Conservation (phyloP, 495 filamentous ascomycete species). For the Xylaria curta region DNA sequence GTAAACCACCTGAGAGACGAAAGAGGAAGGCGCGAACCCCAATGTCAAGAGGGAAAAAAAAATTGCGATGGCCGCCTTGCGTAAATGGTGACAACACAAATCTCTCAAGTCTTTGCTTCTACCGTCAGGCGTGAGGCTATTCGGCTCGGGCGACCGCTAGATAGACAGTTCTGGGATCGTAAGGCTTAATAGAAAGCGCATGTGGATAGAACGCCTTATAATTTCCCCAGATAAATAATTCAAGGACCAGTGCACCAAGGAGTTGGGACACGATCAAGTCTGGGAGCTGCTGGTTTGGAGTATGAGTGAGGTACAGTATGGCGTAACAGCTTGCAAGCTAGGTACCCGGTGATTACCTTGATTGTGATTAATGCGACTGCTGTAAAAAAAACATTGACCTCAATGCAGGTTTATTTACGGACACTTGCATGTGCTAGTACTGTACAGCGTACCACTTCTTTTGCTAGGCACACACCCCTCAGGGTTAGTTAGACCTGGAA, state of each 20-base stretch:
- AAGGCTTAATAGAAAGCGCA: slow-evolving; percentile 8
- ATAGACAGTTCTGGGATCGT: slow-evolving; percentile 4
- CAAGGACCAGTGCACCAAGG: not conserved
- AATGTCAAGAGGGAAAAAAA: not conserved
- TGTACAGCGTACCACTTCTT: not conserved
- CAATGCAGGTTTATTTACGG: slow-evolving; percentile 25
- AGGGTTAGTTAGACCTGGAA: not conserved
- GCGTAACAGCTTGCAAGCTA: slow-evolving; percentile 8
- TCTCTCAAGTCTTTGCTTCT: slow-evolving; percentile 5
- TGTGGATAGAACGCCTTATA: slow-evolving; percentile 15
- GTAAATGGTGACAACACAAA: slow-evolving; percentile 7
- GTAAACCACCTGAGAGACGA: slow-evolving; percentile 24
- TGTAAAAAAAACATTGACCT: slow-evolving; percentile 17
- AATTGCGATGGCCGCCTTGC: slow-evolving; percentile 20
- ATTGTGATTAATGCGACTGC: slow-evolving; percentile 26
- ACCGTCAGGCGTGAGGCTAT: slow-evolving; percentile 9
- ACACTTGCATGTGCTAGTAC: not conserved
- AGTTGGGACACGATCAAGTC: slow-evolving; percentile 2
- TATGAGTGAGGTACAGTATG: slow-evolving; percentile 1
- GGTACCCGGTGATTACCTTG: slow-evolving; percentile 5
- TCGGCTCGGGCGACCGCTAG: not conserved
- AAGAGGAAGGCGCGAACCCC: not conserved
- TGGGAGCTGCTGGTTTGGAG: slow-evolving; percentile 7
- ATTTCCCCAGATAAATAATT: not conserved
- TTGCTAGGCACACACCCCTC: not conserved